Percentiles rank a stretch among this genome's conserved stretches.
Evolutionary conservation across 73 alveolate species (phyloP).

Genomic region (Symbiodinium pilosum): DNA sequence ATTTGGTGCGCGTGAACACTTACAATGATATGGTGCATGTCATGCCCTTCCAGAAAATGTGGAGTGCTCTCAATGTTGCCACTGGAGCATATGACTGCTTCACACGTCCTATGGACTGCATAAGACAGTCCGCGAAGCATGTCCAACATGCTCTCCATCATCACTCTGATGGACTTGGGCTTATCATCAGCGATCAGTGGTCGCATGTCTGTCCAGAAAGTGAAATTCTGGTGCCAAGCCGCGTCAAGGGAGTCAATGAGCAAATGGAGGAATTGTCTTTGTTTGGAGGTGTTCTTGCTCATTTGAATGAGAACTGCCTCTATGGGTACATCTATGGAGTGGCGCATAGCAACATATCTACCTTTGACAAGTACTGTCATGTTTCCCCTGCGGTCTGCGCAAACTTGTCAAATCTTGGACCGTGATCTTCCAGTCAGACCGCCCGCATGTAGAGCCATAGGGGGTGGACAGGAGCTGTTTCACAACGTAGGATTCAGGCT

Average conservation of each 20-base stretch:
- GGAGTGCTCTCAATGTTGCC: constrained; percentile 57
- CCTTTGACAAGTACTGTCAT: constrained; percentile 48
- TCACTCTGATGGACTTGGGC: background rate
- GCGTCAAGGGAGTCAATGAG: constrained; percentile 75
- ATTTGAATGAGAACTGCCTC: constrained; percentile 81
- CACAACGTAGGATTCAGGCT: background rate
- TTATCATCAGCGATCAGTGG: constrained; percentile 37
- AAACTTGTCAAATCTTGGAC: constrained; percentile 67
- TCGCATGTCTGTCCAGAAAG: constrained; percentile 80
- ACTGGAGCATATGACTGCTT: constrained; percentile 56
- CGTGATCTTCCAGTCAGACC: background rate
- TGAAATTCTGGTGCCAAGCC: constrained; percentile 64
- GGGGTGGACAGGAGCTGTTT: background rate
- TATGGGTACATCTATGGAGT: constrained; percentile 89
- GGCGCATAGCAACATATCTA: constrained; percentile 74
- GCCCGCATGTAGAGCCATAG: background rate
- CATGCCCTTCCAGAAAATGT: constrained; percentile 92
- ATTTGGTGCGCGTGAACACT: constrained; percentile 52
- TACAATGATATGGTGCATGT: constrained; percentile 58
- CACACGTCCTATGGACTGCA: background rate
- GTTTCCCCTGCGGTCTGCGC: constrained; percentile 34
- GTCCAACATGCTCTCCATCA: background rate
- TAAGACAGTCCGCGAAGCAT: constrained; percentile 6
- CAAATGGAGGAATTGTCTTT: constrained; percentile 72
- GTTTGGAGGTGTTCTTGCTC: constrained; percentile 79